Evolutionary conservation across 2,329 filamentous ascomycete species (phyloP), one percentile per base, ranked within the genome.

Genomic region (Fusarium nisikadoi): DNA sequence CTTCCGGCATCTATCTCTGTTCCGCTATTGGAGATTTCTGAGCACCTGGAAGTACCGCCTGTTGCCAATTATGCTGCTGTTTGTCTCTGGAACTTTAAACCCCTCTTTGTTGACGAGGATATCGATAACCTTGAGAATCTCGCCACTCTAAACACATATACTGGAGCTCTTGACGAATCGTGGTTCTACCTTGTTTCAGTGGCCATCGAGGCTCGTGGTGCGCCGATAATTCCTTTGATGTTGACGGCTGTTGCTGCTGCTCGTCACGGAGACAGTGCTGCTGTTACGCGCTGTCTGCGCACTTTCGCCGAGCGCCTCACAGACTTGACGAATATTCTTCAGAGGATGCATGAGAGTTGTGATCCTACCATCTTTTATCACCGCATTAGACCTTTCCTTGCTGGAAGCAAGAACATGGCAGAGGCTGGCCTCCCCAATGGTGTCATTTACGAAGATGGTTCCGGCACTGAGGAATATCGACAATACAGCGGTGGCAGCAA

Each of bases 171-270:
- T 61, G 96, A 99, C 79, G 96, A 99, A 83, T 97, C 96, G 70
- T 99, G 96, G 96, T 99, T 99, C 80, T 99, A 98, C 80, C 87
- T 99, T 17, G 90, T 98, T 57, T 98, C 94, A 1, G 93, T 98
- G 6, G 96, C 95, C 70, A 98, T 99, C 72, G 96, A 99, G 83
- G 94, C 95, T 60, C 92, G 94, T 62, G 95, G 94, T 31, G 96
- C 92, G 1, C 93, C 94, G 7, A 93, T 95, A 64, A 91, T 99
- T 58, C 91, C 94, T 1, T 84, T 97, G 65, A 97, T 98, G 94
- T 86, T 99, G 45, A 88, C 91, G 43, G 96, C 96, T 50, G 95
- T 99, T 63, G 86, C 89, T 57, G 95, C 95, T 39, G 95, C 92
- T 27, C 90, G 94, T 54, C 83, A 87, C 25, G 87, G 89, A 64